These are phyloP conservation scores for Lotmaria passim DNA, from an alignment of 208 protist species.

Conservation along the genomic window DNA sequence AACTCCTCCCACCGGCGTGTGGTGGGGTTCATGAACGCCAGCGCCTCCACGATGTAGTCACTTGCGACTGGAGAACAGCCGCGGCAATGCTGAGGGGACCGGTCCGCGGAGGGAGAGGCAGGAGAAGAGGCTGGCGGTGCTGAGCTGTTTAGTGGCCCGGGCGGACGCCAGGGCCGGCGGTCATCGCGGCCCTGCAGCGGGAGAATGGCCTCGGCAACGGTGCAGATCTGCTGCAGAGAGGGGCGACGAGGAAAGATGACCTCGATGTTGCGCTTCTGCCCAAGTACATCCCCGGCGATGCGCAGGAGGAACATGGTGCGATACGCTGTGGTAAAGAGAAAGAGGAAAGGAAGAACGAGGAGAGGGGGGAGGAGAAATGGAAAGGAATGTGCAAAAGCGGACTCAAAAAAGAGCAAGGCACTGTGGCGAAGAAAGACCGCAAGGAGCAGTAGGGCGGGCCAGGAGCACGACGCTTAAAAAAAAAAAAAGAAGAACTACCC, in stretches of 20 bases:
- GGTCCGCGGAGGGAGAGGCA: background rate
- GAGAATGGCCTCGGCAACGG: conserved; percentile 57
- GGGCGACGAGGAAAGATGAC: conserved; percentile 58
- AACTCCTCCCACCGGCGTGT: conserved; percentile 52
- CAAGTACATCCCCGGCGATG: conserved; percentile 34
- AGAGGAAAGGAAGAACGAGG: conserved; percentile 1
- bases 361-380: too few relatives aligned
- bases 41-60: conserved; percentile 41
- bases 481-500: too few relatives aligned
- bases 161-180: conserved; percentile 6
- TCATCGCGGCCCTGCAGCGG: conserved; percentile 12
- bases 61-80: background rate
- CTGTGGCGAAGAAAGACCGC: too few relatives aligned
- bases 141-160: conserved; percentile 2
- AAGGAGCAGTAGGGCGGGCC: too few relatives aligned
- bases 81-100: background rate
- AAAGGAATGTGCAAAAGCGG: too few relatives aligned
- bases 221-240: conserved; percentile 57
- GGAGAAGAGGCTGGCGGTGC: background rate
- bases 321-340: conserved; percentile 1
- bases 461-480: too few relatives aligned
- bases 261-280: conserved; percentile 48
- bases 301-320: conserved; percentile 41
- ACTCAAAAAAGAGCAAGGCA: too few relatives aligned
- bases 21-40: conserved; percentile 52